Conservation (phyloP, 345 rosid species). For the Schrenkiella parvula region DNA sequence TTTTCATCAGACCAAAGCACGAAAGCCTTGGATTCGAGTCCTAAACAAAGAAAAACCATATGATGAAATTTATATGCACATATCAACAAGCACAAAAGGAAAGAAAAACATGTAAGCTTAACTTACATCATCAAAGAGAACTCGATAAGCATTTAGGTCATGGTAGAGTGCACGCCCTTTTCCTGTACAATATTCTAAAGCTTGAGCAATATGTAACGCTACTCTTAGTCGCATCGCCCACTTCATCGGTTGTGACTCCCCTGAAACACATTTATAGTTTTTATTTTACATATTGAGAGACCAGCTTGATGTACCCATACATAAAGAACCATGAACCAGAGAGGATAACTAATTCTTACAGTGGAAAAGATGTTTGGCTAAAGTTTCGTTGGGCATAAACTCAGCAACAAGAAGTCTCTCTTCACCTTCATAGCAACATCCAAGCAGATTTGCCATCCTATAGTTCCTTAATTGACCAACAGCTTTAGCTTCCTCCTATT, state of each 20-base stretch:
- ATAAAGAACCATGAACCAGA: background rate
- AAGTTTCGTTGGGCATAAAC: constrained; percentile 85
- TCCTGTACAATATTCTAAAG: constrained; percentile 79
- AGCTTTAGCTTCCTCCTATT: constrained; percentile 84
- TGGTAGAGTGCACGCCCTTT: constrained; percentile 93
- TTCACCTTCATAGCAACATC: constrained; percentile 83
- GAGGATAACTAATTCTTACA: constrained; percentile 45
- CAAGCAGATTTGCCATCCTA: constrained; percentile 83
- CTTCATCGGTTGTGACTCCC: constrained; percentile 94
- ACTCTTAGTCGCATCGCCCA: constrained; percentile 97
- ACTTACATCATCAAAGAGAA: constrained; percentile 81
- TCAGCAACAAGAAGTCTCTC: constrained; percentile 95
- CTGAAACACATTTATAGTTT: constrained; percentile 33
- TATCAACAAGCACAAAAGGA: background rate
- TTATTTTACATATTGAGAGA: background rate
- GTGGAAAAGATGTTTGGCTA: constrained; percentile 93
- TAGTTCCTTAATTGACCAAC: constrained; percentile 78
- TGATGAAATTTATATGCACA: background rate
- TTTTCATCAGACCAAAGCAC: constrained; percentile 91
- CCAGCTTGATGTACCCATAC: background rate
- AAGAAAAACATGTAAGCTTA: background rate
- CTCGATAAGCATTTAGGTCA: constrained; percentile 89
- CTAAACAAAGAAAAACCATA: constrained; percentile 30
- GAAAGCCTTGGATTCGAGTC: constrained; percentile 93
- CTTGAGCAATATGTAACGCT: constrained; percentile 88